Conservation (phyloP, 805 yeast genomes). For the Yarrowia osloensis region DNA sequence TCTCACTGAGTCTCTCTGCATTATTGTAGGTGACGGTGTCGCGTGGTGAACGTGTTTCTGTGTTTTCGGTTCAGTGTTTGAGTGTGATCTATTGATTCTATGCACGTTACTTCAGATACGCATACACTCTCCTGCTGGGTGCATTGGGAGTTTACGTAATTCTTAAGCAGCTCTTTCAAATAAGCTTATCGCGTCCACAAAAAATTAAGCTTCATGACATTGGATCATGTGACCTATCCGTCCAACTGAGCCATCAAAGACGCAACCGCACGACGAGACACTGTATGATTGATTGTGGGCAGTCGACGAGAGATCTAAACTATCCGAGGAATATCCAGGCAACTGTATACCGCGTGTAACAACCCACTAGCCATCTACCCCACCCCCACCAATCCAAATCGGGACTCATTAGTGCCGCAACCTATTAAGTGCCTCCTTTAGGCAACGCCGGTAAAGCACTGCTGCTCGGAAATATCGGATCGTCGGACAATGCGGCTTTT, state of each 20-base stretch:
- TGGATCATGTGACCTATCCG: not conserved
- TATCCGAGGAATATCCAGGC: too few species aligned
- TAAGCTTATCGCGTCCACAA: conserved; percentile 14
- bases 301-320: too few species aligned
- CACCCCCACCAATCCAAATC: not conserved
- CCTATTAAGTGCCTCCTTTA: conserved; percentile 24
- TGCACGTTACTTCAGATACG: not conserved
- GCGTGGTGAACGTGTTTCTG: not conserved
- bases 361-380: not conserved
- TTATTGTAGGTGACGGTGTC: not conserved
- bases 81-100: not conserved
- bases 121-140: not conserved
- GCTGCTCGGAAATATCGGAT: conserved; percentile 9
- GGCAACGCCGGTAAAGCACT: conserved; percentile 18
- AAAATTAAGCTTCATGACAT: not conserved
- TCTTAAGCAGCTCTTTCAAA: not conserved
- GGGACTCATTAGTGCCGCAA: conserved; percentile 15
- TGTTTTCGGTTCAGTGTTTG: not conserved
- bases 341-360: too few species aligned
- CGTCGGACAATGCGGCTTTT: conserved; percentile 23
- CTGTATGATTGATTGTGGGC: too few species aligned
- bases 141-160: conserved; percentile 8
- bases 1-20: conserved; percentile 41
- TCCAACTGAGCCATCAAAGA: not conserved
- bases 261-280: too few species aligned